Evolutionary conservation across 768 basidiomycete genomes (phyloP).

Genomic region (Tylopilus plumbeoviolaceoides): DNA sequence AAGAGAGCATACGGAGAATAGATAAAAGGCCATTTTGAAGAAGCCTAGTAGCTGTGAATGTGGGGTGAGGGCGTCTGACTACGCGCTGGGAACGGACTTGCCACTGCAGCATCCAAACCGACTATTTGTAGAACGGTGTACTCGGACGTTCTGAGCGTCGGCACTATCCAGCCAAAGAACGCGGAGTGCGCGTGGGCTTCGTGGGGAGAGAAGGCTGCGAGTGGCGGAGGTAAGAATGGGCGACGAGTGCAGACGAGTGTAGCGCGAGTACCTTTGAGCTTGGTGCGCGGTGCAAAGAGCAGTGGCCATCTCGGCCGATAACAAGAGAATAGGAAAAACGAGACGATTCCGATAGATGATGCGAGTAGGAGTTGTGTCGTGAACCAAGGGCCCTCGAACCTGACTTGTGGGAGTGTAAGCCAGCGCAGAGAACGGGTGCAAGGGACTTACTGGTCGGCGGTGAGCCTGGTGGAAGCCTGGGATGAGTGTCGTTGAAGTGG

Average conservation of each 20-base stretch:
- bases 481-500: conserved; percentile 31
- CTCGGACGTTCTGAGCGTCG: conserved; percentile 86
- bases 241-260: background rate
- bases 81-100: conserved; percentile 37
- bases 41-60: conserved; percentile 80
- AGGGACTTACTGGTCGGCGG: conserved; percentile 56
- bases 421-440: background rate
- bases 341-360: conserved; percentile 65
- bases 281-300: conserved; percentile 88
- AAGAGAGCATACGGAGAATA: conserved; percentile 83
- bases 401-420: conserved; percentile 41
- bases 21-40: conserved; percentile 90
- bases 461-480: conserved; percentile 54
- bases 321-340: conserved; percentile 87
- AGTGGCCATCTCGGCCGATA: conserved; percentile 85
- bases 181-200: conserved; percentile 84
- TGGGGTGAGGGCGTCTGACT: background rate
- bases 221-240: background rate
- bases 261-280: conserved; percentile 72
- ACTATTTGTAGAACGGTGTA: conserved; percentile 94
- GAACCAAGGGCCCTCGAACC: conserved; percentile 94
- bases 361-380: conserved; percentile 85
- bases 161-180: conserved; percentile 96
- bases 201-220: conserved; percentile 84
- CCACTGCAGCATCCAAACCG: conserved; percentile 94